Percentiles rank a stretch among this genome's conserved stretches.
phyloP scores from a whole-genome alignment of 2,329 filamentous ascomycete genomes.

The Thielaviopsis populi region DNA sequence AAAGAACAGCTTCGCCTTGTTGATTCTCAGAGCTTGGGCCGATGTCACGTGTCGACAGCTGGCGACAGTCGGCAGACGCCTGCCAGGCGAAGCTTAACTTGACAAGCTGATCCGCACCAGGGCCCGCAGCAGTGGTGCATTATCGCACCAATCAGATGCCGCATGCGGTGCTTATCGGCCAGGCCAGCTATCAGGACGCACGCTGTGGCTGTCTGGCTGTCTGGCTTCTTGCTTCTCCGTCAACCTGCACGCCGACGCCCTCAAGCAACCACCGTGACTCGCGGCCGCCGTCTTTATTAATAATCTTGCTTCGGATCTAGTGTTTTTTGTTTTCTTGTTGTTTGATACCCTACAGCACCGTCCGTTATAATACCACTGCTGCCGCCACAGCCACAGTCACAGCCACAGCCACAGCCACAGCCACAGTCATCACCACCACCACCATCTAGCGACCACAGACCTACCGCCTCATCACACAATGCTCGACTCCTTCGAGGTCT shows the following conservation, averaged over 20 bases:
- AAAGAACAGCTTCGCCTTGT: conserved; percentile 14
- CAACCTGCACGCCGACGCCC: too few species aligned
- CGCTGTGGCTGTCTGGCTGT: conserved; percentile 5
- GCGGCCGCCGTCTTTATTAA: neutral
- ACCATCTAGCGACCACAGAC: neutral
- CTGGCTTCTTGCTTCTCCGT: neutral
- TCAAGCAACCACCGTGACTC: neutral
- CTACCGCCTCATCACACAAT: conserved; percentile 37
- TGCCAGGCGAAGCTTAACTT: neutral
- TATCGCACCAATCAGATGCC: conserved; percentile 13
- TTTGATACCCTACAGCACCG: conserved; percentile 5
- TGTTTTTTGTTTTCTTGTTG: neutral
- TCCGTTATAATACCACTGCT: neutral
- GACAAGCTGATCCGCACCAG: neutral
- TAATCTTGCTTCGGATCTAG: neutral
- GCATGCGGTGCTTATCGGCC: neutral
- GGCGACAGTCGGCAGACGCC: neutral
- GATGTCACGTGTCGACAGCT: conserved; percentile 6
- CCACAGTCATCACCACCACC: neutral
- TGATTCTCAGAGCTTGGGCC: neutral
- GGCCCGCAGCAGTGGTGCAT: neutral
- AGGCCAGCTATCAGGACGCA: neutral
- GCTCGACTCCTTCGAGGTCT: conserved; percentile 92
- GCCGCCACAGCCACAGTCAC: too few species aligned
- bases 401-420: too few species aligned